Base-by-base conservation (phyloP, 306 rosid species). In the Sicyos edulis region DNA sequence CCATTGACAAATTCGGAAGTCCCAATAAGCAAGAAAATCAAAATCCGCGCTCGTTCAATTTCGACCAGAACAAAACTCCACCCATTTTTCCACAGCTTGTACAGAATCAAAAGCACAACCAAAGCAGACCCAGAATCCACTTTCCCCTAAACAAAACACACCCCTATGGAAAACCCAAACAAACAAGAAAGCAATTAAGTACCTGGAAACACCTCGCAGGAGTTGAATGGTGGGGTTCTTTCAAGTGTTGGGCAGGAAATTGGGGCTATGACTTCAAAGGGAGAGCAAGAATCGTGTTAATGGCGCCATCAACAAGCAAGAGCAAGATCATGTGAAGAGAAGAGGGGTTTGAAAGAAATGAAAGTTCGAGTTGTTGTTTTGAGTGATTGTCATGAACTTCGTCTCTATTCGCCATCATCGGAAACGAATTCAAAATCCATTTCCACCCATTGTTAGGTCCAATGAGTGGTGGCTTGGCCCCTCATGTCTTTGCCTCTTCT, bases 391-490 rank as follows among this genome's bases (percentile, higher is more conserved):
- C 7, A 63, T 63, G 15, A n/a, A 16, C 47, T 17, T 34, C n/a
- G 12, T 37, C 19, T 65, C 32, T 10, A 65, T 40, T 44, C 53
- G 71, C 69, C 66, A 60, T 60, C 69, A 62, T 62, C 71, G 53
- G 4, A 65, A 32, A 42, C 53, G 54, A 10, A 11, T 8, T 11
- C 5, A 1, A 34, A 64, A 51, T 40, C 4, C 44, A 42, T n/a
- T 65, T 65, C 37, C 71, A 44, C 54, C 71, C 54, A 44, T 44
- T 44, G 10, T 65, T 65, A 19, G 71, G 54, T 65, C 54, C 71
- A 65, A 65, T 65, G 44, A 44, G 71, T 54, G 71, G 71, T n/a
- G n/a, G n/a, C n/a, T n/a, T 65, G 54, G 71, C 71, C 54, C 54
- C 34, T 65, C 71, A 44, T 65, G 53, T 42, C 71, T 44, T 19